Percentiles rank a stretch among this genome's conserved stretches.
Evolutionary conservation across 2,329 filamentous ascomycete genomes (phyloP).

Genomic region (Colletotrichum melonis): DNA sequence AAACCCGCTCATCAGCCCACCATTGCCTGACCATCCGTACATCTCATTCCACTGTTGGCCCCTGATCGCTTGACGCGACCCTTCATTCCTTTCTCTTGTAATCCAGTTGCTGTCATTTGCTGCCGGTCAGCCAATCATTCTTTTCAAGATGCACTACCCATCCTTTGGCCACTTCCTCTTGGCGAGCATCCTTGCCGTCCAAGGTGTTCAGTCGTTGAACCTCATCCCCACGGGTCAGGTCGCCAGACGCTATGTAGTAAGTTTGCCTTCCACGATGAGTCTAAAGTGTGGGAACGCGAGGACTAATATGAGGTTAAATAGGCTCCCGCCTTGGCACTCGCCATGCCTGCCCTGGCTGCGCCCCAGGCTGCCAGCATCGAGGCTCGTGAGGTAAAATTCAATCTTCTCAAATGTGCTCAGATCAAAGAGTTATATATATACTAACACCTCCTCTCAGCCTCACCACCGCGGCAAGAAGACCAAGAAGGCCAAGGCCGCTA

Average conservation of each 20-base stretch:
- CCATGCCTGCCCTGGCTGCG: constrained; percentile 25
- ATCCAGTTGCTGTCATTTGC: constrained; percentile 35
- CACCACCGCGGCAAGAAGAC: constrained; percentile 33
- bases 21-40: constrained; percentile 8
- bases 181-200: constrained; percentile 34
- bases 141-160: constrained; percentile 35
- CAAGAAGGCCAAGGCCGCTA: not conserved
- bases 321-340: constrained; percentile 34
- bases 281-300: constrained; percentile 3
- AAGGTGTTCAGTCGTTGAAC: constrained; percentile 28
- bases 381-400: constrained; percentile 29
- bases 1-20: constrained; percentile 35
- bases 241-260: constrained; percentile 31
- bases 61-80: constrained; percentile 34
- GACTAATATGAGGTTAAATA: constrained; percentile 5
- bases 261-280: constrained; percentile 7
- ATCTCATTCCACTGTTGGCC: constrained; percentile 33
- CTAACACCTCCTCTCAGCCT: constrained; percentile 11
- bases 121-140: constrained; percentile 35
- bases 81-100: constrained; percentile 26
- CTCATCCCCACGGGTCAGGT: constrained; percentile 24
- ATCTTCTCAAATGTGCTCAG: not conserved
- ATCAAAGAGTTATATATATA: not conserved
- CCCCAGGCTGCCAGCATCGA: constrained; percentile 24
- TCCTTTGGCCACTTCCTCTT: constrained; percentile 33